Percentiles rank a stretch among this genome's conserved stretches.
Evolutionary conservation across 2,329 filamentous ascomycete species (phyloP).

Genomic region (Aspergillus sp.): DNA sequence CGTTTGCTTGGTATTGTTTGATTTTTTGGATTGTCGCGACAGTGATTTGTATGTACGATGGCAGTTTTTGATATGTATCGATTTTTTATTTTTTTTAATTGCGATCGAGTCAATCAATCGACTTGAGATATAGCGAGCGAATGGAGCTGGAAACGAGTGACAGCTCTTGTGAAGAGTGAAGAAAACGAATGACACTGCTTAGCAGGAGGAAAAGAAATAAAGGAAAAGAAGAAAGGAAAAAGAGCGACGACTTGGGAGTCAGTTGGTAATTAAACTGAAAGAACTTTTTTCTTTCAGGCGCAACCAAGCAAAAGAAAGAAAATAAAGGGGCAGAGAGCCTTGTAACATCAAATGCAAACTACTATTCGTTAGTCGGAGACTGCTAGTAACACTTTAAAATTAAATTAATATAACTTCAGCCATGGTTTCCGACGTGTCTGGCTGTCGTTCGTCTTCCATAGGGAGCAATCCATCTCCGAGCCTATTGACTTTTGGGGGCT

Average conservation of each 20-base stretch:
- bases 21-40: not conserved
- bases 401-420: too few relatives aligned
- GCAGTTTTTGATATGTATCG: not conserved
- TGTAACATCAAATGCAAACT: too few relatives aligned
- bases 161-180: conserved; percentile 20
- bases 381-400: too few relatives aligned
- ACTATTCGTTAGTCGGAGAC: too few relatives aligned
- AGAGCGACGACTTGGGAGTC: conserved; percentile 1
- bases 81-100: not conserved
- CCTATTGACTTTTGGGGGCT: too few relatives aligned
- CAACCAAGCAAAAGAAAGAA: too few relatives aligned
- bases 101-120: not conserved
- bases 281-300: too few relatives aligned
- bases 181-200: conserved; percentile 13
- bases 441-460: too few relatives aligned
- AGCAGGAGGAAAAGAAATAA: conserved; percentile 7
- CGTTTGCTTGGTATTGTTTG: not conserved
- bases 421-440: too few relatives aligned
- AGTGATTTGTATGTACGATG: not conserved
- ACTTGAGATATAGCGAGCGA: conserved; percentile 19
- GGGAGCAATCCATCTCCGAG: too few relatives aligned
- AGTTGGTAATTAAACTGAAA: not conserved
- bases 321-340: too few relatives aligned
- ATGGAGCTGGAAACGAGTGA: conserved; percentile 29
- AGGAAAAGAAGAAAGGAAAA: conserved; percentile 1